Conservation (phyloP, 2,329 filamentous ascomycete genomes). For the Claviceps maximensis region DNA sequence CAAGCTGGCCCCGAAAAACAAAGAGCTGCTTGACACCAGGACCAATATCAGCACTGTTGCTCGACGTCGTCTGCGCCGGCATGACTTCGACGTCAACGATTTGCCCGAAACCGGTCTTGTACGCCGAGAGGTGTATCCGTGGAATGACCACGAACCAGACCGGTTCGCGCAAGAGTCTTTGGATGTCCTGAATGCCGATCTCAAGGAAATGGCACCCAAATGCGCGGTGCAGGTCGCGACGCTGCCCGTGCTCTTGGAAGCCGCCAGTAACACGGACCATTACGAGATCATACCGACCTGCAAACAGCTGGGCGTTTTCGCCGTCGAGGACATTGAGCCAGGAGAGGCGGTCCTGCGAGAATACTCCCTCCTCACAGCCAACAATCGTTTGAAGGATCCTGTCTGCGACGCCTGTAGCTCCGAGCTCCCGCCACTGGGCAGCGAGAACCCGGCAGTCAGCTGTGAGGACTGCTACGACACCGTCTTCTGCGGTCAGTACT, state of each 20-base stretch:
- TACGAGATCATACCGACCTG: slow-evolving; percentile 44
- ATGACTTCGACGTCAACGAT: slow-evolving; percentile 35
- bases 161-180: slow-evolving; percentile 58
- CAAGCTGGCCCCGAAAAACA: slow-evolving; percentile 38
- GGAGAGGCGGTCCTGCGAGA: slow-evolving; percentile 70
- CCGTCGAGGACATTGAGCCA: slow-evolving; percentile 63
- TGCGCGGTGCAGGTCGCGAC: slow-evolving; percentile 66
- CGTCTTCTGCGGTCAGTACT: slow-evolving; percentile 51
- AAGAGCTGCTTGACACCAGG: slow-evolving; percentile 40
- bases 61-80: slow-evolving; percentile 31
- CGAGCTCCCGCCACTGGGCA: slow-evolving; percentile 48
- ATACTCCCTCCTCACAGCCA: slow-evolving; percentile 75
- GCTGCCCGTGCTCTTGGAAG: slow-evolving; percentile 56
- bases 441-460: slow-evolving; percentile 32
- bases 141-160: slow-evolving; percentile 56
- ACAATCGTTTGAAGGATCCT: slow-evolving; percentile 73
- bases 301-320: slow-evolving; percentile 81
- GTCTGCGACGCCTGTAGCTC: slow-evolving; percentile 83
- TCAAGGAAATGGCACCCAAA: slow-evolving; percentile 61
- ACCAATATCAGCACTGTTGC: slow-evolving; percentile 40
- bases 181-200: slow-evolving; percentile 54
- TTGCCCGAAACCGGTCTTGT: slow-evolving; percentile 59
- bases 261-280: slow-evolving; percentile 34
- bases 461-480: slow-evolving; percentile 52
- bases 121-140: slow-evolving; percentile 56